Evolutionary conservation across 2,329 filamentous ascomycete species (phyloP), one percentile per base, ranked within the genome.

Genomic region (Sporothrix schenckii): DNA sequence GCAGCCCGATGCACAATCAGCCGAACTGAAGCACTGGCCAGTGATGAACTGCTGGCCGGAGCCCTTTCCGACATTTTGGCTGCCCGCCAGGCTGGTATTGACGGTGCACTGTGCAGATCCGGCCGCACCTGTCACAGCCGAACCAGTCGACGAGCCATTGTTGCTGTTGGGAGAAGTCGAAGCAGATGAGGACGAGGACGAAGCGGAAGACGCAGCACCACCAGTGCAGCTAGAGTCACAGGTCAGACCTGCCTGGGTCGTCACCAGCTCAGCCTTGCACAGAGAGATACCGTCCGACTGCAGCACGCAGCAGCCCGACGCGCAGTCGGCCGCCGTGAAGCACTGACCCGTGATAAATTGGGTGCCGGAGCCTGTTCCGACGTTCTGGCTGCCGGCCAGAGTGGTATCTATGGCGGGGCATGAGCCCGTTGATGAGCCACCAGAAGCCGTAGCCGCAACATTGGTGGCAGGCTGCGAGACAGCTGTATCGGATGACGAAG

Each of bases 61-160:
- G 30, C 75, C 75, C 67, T 75, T 77, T 66, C 76, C 76, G 16
- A 77, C 75, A 61, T 77, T 77, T 60, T 53, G 66, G 6, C 77
- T 77, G 41, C 80, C 80, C n/a, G 79, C 73, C 6, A 80, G 75
- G 21, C 77, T 75, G n/a, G 75, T 72, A 69, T 80, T 76, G 19
- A 80, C 72, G 1, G 53, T 52, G 67, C 71, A 72, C 24, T 56
- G 47, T 1, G 54, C 68, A 16, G 68, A 60, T n/a, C 70, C 67
- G 24, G 66, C 65, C 19, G 34, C 49, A 10, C 58, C 68, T 10
- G 58, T 66, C 21, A 44, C 50, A 1, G 68, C 50, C 4, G 41
- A 27, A 1, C 41, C 52, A 44, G 53, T 68, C 6, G 70, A 54
- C 9, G 21, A 21, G 53, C 41, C 44, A 16, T 30, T 34, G 66